These are phyloP conservation scores for Cyberlindnera subsufficiens DNA, from an alignment of 805 yeast species.

Conservation along the genomic window DNA sequence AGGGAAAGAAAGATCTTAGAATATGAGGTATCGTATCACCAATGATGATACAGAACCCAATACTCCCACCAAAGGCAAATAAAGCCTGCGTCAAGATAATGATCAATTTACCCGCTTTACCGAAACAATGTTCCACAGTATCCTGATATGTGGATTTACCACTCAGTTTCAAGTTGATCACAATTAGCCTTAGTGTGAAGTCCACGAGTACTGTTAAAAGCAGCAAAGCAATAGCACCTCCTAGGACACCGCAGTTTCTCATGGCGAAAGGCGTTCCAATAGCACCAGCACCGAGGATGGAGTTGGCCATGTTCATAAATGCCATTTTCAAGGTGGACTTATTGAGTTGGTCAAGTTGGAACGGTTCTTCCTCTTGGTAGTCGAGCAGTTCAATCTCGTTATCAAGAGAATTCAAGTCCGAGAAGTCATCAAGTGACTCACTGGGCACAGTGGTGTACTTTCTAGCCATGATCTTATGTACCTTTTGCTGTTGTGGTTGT, in stretches of 20 bases:
- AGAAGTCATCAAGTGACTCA: constrained; percentile 6
- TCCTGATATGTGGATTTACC: constrained; percentile 80
- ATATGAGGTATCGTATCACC: constrained; percentile 96
- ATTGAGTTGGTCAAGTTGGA: constrained; percentile 11
- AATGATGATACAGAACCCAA: constrained; percentile 90
- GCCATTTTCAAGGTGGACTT: constrained; percentile 75
- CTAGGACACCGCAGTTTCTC: constrained; percentile 69
- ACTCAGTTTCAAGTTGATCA: constrained; percentile 72
- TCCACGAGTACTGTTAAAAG: constrained; percentile 68
- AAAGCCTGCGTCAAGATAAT: constrained; percentile 75
- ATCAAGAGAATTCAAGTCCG: constrained; percentile 21
- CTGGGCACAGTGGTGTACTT: constrained; percentile 9
- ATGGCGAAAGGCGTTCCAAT: constrained; percentile 92
- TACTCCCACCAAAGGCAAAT: constrained; percentile 91
- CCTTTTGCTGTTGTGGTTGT: too few species aligned
- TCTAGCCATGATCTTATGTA: neutral
- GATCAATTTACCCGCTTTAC: constrained; percentile 58
- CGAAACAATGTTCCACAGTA: constrained; percentile 76
- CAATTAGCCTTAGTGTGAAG: constrained; percentile 81
- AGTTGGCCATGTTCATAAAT: constrained; percentile 95
- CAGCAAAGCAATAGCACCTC: constrained; percentile 60
- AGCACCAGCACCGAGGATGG: constrained; percentile 92
- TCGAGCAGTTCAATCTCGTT: constrained; percentile 10
- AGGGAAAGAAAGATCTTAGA: constrained; percentile 56
- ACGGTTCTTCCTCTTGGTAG: constrained; percentile 14